Base-by-base conservation (phyloP, 2,329 filamentous ascomycete species). In the Penicillium sumatraense region DNA sequence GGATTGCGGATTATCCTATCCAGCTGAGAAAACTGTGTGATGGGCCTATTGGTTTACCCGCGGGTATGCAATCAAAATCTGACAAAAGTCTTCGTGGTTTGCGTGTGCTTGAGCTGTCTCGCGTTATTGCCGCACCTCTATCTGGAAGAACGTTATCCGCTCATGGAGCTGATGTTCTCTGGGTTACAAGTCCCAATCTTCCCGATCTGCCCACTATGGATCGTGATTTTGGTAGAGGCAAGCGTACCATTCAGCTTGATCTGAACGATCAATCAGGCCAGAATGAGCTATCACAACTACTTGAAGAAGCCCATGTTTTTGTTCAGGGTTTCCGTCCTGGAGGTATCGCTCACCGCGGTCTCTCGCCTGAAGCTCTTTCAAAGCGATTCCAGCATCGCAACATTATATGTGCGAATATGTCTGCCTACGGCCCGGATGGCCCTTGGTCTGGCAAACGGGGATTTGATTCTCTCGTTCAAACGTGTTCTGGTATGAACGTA, bases 391-490 rank as follows among this genome's bases (percentile, higher is more conserved):
- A 80, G 0, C 5, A 49, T 27, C 56, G 54, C 8, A 71, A 70
- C 1, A 72, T 86, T 11, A 72, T 86, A 23, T 70, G 76, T 5
- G 83, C 81, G 2, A 83, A 77, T 47, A 60, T 86, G 20, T 83
- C 80, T 1, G 82, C 83, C 0, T 86, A 81, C 54, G 82, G 81
- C 0, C 72, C 77, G 0, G 52, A 68, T 0, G 81, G 82, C 0
- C 80, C 80, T 0, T 83, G 80, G 80, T 58, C 66, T 0, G 53
- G 62, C 0, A 70, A 78, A 2, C 72, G 83, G 2, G 83, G 83
- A 0, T 86, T 83, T 51, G 83, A 86, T 58, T 84, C 81, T 0
- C 71, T 82, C 3, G 78, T 83, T 0, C 83, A 86, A 66, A 82
- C 82, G 7, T 82, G 78, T 51, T 78, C 80, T 0, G 83, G 83